phyloP scores from a whole-genome alignment of 2,329 filamentous ascomycete species.

The Trichoderma sp. region DNA sequence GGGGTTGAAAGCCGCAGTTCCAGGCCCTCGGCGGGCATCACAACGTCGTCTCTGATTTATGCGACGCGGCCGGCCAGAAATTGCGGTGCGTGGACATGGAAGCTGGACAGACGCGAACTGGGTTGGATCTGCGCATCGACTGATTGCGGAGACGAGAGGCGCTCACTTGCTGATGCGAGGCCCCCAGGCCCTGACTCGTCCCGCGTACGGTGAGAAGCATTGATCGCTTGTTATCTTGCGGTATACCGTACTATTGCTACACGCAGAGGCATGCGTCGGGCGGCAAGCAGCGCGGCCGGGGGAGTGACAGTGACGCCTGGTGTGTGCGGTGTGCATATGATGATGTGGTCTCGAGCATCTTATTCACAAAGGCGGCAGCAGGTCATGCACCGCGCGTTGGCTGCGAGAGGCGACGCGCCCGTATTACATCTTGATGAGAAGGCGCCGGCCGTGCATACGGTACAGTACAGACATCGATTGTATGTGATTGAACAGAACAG shows the following conservation, averaged over 20 bases:
- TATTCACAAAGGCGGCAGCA: background rate
- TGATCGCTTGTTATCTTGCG: background rate
- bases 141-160: background rate
- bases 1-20: constrained; percentile 3
- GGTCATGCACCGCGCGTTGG: background rate
- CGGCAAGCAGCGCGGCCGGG: background rate
- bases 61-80: background rate
- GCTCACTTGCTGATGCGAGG: background rate
- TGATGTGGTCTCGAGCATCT: background rate
- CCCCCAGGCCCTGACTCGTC: background rate
- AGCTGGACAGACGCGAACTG: background rate
- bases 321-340: background rate
- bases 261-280: background rate
- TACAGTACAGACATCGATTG: background rate
- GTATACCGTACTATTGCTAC: background rate
- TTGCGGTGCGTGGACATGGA: background rate
- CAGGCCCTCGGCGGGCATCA: constrained; percentile 4
- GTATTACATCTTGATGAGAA: background rate
- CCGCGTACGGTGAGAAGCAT: background rate
- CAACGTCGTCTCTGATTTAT: constrained; percentile 1
- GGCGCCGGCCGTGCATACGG: background rate
- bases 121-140: constrained; percentile 14
- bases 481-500: background rate
- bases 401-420: background rate
- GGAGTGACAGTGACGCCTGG: background rate